Percentiles rank a stretch among this genome's conserved stretches.
Evolutionary conservation across 495 filamentous ascomycete species (phyloP).

Genomic region (Staphylotrichum longicolle): DNA sequence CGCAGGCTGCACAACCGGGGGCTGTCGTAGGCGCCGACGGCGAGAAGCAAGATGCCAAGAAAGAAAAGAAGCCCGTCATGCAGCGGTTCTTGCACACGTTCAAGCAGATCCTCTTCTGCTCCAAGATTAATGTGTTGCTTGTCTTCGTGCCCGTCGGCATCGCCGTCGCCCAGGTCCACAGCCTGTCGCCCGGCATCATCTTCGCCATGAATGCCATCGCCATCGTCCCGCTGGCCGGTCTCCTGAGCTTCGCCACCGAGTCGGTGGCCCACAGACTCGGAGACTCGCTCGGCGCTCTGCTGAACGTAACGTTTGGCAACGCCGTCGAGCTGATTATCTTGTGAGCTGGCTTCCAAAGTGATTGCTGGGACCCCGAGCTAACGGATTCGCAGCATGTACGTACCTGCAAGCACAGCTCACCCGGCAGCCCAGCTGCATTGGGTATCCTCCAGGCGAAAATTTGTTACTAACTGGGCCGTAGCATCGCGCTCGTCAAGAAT

Average conservation of each 20-base stretch:
- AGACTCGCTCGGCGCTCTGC: slow-evolving; percentile 74
- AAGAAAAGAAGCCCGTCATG: slow-evolving; percentile 17
- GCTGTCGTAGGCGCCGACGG: slow-evolving; percentile 17
- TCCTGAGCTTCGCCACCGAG: slow-evolving; percentile 80
- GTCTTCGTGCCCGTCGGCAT: slow-evolving; percentile 79
- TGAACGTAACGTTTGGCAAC: slow-evolving; percentile 88
- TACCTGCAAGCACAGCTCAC: too few species aligned
- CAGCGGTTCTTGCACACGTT: slow-evolving; percentile 49
- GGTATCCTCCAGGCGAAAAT: too few species aligned
- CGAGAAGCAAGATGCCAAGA: slow-evolving; percentile 5
- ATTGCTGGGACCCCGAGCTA: too few species aligned
- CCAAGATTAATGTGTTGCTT: slow-evolving; percentile 74
- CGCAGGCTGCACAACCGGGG: slow-evolving; percentile 19
- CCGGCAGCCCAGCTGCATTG: too few species aligned
- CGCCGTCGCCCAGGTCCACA: slow-evolving; percentile 52
- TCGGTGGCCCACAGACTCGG: slow-evolving; percentile 72
- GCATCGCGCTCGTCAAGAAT: slow-evolving; percentile 68
- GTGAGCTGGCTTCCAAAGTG: slow-evolving; percentile 40
- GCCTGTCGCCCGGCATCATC: slow-evolving; percentile 41
- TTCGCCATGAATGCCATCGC: slow-evolving; percentile 68
- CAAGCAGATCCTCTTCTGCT: slow-evolving; percentile 57
- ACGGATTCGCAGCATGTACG: background rate
- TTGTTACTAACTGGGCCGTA: slow-evolving; percentile 24
- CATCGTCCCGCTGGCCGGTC: slow-evolving; percentile 77
- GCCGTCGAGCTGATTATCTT: slow-evolving; percentile 60